Percentiles rank a stretch among this genome's conserved stretches.
Evolutionary conservation across 2,329 filamentous ascomycete genomes (phyloP).

Genomic region (Ceratocystis albifundus): DNA sequence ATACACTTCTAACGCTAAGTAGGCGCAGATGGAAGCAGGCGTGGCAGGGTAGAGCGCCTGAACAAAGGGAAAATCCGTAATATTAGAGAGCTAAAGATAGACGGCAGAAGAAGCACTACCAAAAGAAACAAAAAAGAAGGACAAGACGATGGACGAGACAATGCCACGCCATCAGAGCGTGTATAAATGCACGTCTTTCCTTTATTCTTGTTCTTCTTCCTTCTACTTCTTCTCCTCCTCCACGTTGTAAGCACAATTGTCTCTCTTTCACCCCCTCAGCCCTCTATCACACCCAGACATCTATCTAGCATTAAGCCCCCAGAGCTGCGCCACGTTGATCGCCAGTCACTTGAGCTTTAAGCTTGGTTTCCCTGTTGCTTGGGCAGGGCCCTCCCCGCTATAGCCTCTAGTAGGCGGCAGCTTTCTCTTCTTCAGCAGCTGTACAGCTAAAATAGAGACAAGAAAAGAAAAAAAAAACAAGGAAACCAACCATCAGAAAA

Average conservation of each 20-base stretch:
- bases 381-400: neutral
- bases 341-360: neutral
- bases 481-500: neutral
- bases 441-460: neutral
- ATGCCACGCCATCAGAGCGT: too few species aligned
- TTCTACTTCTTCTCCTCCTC: neutral
- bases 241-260: neutral
- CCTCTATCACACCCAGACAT: neutral
- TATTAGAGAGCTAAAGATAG: too few species aligned
- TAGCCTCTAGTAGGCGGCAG: neutral
- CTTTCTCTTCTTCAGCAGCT: neutral
- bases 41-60: too few species aligned
- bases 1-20: too few species aligned
- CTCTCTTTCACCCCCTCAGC: too few species aligned
- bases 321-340: constrained; percentile 13
- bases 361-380: neutral
- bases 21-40: too few species aligned
- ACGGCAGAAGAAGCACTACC: neutral
- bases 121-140: neutral
- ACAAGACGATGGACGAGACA: too few species aligned
- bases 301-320: neutral
- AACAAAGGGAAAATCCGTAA: too few species aligned
- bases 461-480: neutral
- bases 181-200: neutral
- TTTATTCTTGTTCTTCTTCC: neutral